Evolutionary conservation across 2,329 filamentous ascomycete species (phyloP), one percentile per base, ranked within the genome.

Genomic region (Arthrobotrys iridis): DNA sequence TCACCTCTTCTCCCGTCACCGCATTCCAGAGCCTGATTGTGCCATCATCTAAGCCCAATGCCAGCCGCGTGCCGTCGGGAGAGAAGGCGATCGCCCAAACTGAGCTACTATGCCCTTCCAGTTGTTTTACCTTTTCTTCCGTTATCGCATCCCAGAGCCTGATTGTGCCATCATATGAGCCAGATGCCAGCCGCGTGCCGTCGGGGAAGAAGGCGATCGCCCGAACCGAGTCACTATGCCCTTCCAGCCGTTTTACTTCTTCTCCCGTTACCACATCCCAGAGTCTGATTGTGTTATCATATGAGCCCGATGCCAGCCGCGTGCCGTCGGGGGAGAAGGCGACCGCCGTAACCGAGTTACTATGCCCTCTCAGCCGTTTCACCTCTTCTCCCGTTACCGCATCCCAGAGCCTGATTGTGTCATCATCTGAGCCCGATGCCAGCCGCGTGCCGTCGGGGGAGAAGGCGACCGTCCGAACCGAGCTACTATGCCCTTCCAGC

Each of bases 41-140:
- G 6, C 24, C 13, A 30, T 62, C 55, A 20, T 30, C 11, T 28
- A 43, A 41, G 2, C 20, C 22, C n/a, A 4, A 35, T 8, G 4
- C 52, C 20, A 57, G 11, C n/a, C 15, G n/a, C 11, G 20, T 33
- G 24, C 48, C 48, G 28, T 67, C 33, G 2, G 33, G 20, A n/a
- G 48, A 67, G 20, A 67, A 67, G 3, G n/a, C 43, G 2, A 41
- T 15, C 40, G 37, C 5, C 15, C 26, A 92, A 77, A 99, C 26
- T 15, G 22, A 13, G 1, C 20, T n/a, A 11, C 20, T 40, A 30
- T 73, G 62, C 13, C 67, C 48, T 26, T 57, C 35, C 10, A 67
- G 35, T 8, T 18, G 24, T 2, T 15, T 20, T 94, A 77, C 89
- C 88, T 70, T 83, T 82, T 96, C 97, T 58, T 90, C 91, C 0